A percentile compares a stretch with the other conserved stretches of the same genome.
Conservation (phyloP, 2,329 filamentous ascomycete genomes). For the Penicillium sp. region DNA sequence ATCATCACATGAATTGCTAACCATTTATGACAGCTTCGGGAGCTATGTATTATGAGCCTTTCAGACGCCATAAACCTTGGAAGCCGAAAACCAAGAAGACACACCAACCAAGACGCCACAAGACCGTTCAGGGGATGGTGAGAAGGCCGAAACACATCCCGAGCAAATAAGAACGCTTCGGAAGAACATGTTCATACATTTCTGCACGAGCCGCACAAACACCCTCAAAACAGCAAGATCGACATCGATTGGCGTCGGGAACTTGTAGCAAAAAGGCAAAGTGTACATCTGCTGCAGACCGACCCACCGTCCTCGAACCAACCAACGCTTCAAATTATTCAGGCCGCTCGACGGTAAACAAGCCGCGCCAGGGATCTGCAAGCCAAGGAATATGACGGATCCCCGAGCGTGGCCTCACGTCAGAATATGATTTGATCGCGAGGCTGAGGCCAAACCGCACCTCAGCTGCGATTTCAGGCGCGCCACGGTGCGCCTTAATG, state of each 20-base stretch:
- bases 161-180: constrained; percentile 4
- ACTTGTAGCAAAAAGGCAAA: constrained; percentile 2
- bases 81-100: no score
- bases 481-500: neutral
- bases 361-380: constrained; percentile 7
- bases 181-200: constrained; percentile 13
- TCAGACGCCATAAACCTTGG: neutral
- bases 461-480: neutral
- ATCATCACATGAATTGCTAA: neutral
- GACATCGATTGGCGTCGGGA: neutral
- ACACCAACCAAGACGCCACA: no score
- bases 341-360: neutral
- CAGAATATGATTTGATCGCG: constrained; percentile 12
- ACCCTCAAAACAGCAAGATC: constrained; percentile 1
- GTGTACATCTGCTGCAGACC: constrained; percentile 3
- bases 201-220: neutral
- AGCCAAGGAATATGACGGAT: constrained; percentile 9
- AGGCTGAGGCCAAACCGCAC: neutral
- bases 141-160: neutral
- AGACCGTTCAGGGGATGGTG: neutral
- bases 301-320: constrained; percentile 8
- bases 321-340: neutral
- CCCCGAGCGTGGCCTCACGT: constrained; percentile 5
- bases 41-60: no score
- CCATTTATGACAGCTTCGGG: no score